Conservation (phyloP, 2,329 filamentous ascomycete genomes). For the Diplodia mutila region DNA sequence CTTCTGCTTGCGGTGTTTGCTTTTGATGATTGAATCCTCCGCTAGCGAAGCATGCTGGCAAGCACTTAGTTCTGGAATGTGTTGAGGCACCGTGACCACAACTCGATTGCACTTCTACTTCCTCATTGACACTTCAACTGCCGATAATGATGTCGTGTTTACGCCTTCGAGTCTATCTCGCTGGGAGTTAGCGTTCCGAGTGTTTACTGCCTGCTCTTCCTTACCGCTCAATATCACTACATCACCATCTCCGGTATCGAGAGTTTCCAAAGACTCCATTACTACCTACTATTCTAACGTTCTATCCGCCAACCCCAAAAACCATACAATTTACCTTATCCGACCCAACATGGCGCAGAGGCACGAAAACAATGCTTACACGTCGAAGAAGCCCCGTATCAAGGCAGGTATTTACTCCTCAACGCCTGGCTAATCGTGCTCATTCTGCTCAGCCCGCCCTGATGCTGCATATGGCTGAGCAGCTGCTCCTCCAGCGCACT, state of each 20-base stretch:
- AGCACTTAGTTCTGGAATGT: neutral
- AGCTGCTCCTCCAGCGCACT: conserved; percentile 79
- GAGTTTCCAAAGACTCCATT: neutral
- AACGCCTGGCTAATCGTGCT: conserved; percentile 68
- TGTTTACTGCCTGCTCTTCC: neutral
- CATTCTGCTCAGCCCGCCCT: conserved; percentile 56
- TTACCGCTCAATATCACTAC: neutral
- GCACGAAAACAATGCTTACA: neutral
- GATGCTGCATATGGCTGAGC: conserved; percentile 69
- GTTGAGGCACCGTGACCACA: neutral
- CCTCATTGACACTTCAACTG: neutral
- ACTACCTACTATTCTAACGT: neutral
- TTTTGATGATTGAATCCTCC: neutral
- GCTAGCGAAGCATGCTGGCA: neutral
- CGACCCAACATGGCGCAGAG: neutral
- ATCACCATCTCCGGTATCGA: neutral
- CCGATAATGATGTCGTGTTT: too few species aligned
- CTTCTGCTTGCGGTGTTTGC: neutral
- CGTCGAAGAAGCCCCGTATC: neutral
- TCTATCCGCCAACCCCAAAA: neutral
- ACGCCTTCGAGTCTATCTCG: neutral
- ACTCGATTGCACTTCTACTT: neutral
- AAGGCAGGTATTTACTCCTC: conserved; percentile 60
- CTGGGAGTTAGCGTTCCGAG: neutral
- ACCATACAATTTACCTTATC: neutral